Evolutionary conservation across 345 rosid genomes (phyloP), one percentile per base, ranked within the genome.

Genomic region (Firmiana major): DNA sequence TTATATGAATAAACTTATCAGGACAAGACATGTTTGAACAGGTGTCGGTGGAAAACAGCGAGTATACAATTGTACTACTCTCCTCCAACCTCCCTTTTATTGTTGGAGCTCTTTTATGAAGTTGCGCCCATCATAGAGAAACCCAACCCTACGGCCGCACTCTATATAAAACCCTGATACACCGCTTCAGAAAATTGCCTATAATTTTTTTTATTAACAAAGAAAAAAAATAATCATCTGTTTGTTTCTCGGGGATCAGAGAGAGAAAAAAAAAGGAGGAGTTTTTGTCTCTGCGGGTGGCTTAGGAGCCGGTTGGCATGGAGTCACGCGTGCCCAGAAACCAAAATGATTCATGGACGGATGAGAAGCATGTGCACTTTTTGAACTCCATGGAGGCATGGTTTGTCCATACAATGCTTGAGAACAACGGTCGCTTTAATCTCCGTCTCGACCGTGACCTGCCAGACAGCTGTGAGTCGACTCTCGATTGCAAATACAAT

Each of bases 381-480:
- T 31, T 86, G 55, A 78, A 82, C 69, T 79, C 83, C 45, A 68
- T 84, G 85, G 89, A 86, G 76, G 80, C 79, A 3, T 21, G 81
- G 43, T 86, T 86, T 78, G 87, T 86, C 77, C 81, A 78, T 12
- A 82, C 84, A 75, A 76, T 80, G 86, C 71, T 83, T 0, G 85
- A 78, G 65, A 70, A 66, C 40, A 78, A 75, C 72, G 46, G 24
- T 65, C 79, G 78, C 26, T 8, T 9, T 51, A 34, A 31, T 51
- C 84, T 81, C 51, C 88, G 83, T 24, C 86, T 81, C 17, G 85
- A 81, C 60, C 86, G 88, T 48, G 46, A 77, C 77, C 21, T 86
- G 63, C 88, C 85, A 17, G 86, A 86, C 75, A 83, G 79, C 68
- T 83, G 82, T 4, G 88, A 83, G 11, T 86, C 85, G 7, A 86